These are phyloP conservation scores for Phytophthora citricola DNA, from an alignment of 352 stramenopile species.

Conservation along the genomic window DNA sequence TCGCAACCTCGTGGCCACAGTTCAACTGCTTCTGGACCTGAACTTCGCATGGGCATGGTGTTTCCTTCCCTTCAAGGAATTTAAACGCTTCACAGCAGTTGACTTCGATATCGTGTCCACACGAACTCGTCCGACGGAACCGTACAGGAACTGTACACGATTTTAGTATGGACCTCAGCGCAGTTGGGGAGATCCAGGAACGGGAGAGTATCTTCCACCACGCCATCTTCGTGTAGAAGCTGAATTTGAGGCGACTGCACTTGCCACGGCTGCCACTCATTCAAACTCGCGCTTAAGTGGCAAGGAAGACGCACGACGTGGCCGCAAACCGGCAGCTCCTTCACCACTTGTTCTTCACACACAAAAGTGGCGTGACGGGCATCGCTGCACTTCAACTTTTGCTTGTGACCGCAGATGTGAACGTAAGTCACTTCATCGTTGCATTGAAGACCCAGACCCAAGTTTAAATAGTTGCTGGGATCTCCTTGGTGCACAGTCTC, in stretches of 20 bases:
- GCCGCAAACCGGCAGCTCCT: constrained; percentile 48
- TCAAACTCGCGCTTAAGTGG: constrained; percentile 33
- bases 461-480: constrained; percentile 41
- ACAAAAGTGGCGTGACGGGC: constrained; percentile 36
- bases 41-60: constrained; percentile 29
- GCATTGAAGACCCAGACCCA: constrained; percentile 58
- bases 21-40: constrained; percentile 38
- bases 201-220: constrained; percentile 48
- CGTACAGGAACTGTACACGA: constrained; percentile 47
- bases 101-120: constrained; percentile 66
- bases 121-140: constrained; percentile 46
- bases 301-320: constrained; percentile 57
- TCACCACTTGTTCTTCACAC: constrained; percentile 45
- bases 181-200: constrained; percentile 34
- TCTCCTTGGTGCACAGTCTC: constrained; percentile 42
- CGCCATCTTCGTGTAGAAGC: constrained; percentile 39
- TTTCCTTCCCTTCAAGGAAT: constrained; percentile 29
- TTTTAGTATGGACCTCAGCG: constrained; percentile 39
- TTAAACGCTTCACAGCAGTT: constrained; percentile 62
- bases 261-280: constrained; percentile 61
- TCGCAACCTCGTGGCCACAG: constrained; percentile 53
- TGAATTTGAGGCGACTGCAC: constrained; percentile 19
- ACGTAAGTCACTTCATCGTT: constrained; percentile 37
- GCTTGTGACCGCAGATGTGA: constrained; percentile 52
- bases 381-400: constrained; percentile 57